phyloP scores from a whole-genome alignment of 331 rosid species.

The Rhamnella rubrinervis region DNA sequence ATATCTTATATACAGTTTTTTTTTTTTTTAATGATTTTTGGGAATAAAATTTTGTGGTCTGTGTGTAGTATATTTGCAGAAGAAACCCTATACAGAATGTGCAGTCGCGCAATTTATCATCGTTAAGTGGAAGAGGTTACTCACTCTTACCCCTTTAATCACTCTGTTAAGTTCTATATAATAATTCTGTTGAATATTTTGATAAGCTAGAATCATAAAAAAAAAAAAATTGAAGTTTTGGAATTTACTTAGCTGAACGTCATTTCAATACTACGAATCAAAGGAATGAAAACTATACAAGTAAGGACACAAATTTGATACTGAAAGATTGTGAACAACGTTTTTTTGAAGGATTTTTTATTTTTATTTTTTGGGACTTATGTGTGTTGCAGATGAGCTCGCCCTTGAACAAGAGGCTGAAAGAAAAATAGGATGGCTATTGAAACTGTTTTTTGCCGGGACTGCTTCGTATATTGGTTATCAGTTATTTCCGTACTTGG shows the following conservation, averaged over 20 bases:
- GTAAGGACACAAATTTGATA: not conserved
- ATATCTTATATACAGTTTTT: not conserved
- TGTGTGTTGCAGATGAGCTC: slow-evolving; percentile 54
- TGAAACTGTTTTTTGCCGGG: slow-evolving; percentile 80
- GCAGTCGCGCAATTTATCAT: slow-evolving; percentile 51
- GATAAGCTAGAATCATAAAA: too few relatives aligned
- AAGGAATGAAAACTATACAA: too few relatives aligned
- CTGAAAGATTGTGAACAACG: not conserved
- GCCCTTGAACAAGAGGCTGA: slow-evolving; percentile 71
- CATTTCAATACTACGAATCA: too few relatives aligned
- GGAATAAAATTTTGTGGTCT: not conserved
- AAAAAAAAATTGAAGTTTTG: too few relatives aligned
- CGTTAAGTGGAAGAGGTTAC: slow-evolving; percentile 47
- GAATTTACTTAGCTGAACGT: too few relatives aligned
- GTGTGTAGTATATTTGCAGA: slow-evolving; percentile 57
- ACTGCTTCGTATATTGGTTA: slow-evolving; percentile 64
- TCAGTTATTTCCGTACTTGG: slow-evolving; percentile 87
- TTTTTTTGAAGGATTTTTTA: not conserved
- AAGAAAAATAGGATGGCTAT: slow-evolving; percentile 77
- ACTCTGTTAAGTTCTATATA: not conserved
- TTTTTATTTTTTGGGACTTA: not conserved
- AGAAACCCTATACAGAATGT: slow-evolving; percentile 33
- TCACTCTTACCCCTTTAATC: not conserved
- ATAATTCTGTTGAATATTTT: too few relatives aligned
- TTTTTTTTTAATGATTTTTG: not conserved